Evolutionary conservation across 164 flowering plant genomes (phyloP).

Genomic region (Protea cynaroides): DNA sequence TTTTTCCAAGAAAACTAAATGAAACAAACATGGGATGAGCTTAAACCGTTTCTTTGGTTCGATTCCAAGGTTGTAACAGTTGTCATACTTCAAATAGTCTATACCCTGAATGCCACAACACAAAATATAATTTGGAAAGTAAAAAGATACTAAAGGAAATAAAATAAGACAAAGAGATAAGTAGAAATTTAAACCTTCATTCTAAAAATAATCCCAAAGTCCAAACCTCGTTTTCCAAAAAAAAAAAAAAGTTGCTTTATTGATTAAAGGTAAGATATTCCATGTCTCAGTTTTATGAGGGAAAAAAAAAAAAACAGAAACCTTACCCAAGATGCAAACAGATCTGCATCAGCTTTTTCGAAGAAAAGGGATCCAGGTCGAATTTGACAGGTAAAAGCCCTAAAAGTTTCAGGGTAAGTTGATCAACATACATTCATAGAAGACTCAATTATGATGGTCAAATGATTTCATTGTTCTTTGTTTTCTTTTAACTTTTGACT

Average conservation of each 20-base stretch:
- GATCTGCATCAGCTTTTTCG: conserved; percentile 67
- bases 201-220: neutral
- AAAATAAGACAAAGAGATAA: neutral
- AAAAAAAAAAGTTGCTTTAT: too few species aligned
- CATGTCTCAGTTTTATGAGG: neutral
- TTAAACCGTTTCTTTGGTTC: conserved; percentile 62
- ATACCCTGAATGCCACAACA: conserved; percentile 48
- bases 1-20: neutral
- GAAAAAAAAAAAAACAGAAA: neutral
- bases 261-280: neutral
- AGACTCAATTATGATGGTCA: neutral
- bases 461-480: neutral
- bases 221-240: neutral
- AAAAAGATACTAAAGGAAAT: neutral
- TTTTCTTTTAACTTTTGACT: neutral
- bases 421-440: neutral
- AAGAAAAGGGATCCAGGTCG: conserved; percentile 89
- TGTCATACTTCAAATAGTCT: conserved; percentile 97
- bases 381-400: conserved; percentile 85
- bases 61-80: conserved; percentile 88
- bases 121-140: neutral
- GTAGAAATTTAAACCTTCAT: neutral
- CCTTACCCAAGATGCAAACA: conserved; percentile 93
- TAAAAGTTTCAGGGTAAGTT: conserved; percentile 20
- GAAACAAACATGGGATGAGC: conserved; percentile 6